Conservation (phyloP, 2,329 filamentous ascomycete species). For the Alternaria conjuncta region DNA sequence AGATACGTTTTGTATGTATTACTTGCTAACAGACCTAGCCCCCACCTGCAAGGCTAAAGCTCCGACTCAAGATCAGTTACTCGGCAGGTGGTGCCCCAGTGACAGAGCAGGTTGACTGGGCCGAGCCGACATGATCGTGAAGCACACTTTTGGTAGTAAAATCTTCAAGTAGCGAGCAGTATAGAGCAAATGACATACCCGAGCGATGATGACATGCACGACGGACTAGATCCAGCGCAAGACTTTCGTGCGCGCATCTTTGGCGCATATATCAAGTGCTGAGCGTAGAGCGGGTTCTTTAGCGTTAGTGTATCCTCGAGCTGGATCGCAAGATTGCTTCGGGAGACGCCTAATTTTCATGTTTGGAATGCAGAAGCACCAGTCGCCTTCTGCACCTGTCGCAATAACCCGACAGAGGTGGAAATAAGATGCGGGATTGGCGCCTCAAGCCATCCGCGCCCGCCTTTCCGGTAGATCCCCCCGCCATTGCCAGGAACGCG, state of each 20-base stretch:
- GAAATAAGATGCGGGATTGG: slow-evolving; percentile 19
- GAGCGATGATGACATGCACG: slow-evolving; percentile 5
- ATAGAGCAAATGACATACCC: slow-evolving; percentile 19
- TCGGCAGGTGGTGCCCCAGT: slow-evolving; percentile 73
- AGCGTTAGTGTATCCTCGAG: neutral
- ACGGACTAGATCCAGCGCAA: neutral
- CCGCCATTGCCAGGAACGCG: slow-evolving; percentile 9
- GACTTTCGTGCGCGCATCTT: neutral
- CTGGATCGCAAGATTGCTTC: neutral
- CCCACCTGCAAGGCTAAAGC: slow-evolving; percentile 70
- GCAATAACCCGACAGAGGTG: slow-evolving; percentile 2
- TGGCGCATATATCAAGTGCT: neutral
- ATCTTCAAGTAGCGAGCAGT: slow-evolving; percentile 9
- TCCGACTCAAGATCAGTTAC: slow-evolving; percentile 86
- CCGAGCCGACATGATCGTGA: slow-evolving; percentile 67
- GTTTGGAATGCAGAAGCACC: neutral
- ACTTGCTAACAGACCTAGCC: slow-evolving; percentile 61
- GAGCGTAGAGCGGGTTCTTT: neutral
- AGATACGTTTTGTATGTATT: neutral
- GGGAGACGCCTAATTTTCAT: neutral
- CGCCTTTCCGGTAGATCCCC: slow-evolving; percentile 4
- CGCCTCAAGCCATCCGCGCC: slow-evolving; percentile 11
- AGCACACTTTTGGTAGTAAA: slow-evolving; percentile 1
- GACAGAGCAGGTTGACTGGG: slow-evolving; percentile 96
- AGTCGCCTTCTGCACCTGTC: neutral